Conservation (phyloP, 192 early-diverging fungal genomes). For the Gryganskiella cystojenkinii region DNA sequence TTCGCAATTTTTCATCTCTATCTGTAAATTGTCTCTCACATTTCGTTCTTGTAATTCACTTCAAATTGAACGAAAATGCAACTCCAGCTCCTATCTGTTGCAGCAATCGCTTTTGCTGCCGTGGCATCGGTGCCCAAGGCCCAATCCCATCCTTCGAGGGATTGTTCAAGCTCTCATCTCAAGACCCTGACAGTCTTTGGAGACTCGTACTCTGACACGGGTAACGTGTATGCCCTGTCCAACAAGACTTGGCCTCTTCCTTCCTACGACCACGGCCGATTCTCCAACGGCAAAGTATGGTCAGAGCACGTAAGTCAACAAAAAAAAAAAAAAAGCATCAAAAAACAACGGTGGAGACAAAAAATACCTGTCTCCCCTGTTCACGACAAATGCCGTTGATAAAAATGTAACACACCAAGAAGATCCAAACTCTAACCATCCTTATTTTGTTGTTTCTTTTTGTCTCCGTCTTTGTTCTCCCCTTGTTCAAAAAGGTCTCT, state of each 20-base stretch:
- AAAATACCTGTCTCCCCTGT: too few species aligned
- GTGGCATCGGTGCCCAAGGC: background rate
- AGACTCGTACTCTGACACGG: conserved; percentile 65
- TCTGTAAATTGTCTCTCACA: background rate
- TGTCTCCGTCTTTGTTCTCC: background rate
- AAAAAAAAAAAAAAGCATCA: background rate
- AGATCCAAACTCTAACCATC: background rate
- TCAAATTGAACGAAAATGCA: too few species aligned
- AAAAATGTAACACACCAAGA: too few species aligned
- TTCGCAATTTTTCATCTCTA: background rate
- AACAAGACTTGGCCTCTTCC: conserved; percentile 29
- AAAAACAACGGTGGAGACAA: too few species aligned
- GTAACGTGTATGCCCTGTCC: conserved; percentile 45
- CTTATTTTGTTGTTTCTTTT: background rate
- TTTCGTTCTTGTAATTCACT: too few species aligned
- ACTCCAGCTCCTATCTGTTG: conserved; percentile 7
- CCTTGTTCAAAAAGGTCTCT: conserved; percentile 22
- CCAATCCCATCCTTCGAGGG: background rate
- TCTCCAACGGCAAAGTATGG: conserved; percentile 60
- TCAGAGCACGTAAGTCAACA: conserved; percentile 48
- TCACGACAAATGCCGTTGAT: too few species aligned
- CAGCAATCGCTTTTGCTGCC: background rate
- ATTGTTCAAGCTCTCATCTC: conserved; percentile 10
- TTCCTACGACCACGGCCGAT: conserved; percentile 51
- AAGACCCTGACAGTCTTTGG: conserved; percentile 63